Evolutionary conservation across 1,139 yeast genomes (phyloP), one percentile per base, ranked within the genome.

Genomic region (Candida labiduridarum): DNA sequence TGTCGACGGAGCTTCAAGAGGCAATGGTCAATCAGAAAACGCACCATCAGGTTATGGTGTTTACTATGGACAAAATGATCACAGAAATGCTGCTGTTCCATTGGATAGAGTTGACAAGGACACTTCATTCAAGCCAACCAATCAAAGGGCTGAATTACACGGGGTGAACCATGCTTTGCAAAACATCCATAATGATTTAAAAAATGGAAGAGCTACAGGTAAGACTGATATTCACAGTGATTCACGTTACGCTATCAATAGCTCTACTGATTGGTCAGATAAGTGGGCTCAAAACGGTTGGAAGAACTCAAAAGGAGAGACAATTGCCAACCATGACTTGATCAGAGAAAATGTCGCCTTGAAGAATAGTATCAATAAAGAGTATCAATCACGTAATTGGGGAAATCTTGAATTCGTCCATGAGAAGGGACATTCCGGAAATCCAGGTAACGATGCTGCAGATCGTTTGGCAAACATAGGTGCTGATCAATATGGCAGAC

Each of bases 141-240:
- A 90, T 60, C 92, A 88, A 59, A 71, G 91, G 43, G 96, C 96
- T 1, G 97, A 92, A 65, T 74, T 91, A 18, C 64, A 71, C 16
- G 97, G 96, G 0, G 74, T 88, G 22, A 63, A 68, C 6, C 75
- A 74, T 44, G 95, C 95, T 0, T 64, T 87, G 48, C 61, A 64
- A 8, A 59, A 63, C 9, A 74, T 83, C 11, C 56, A 67, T 48
- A 39, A 56, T 1, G 73, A 68, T 18, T 48, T 8, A 25, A 33
- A 16, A 15, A 36, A 11, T 48, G 45, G 39, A 22, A 47, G 41
- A 34, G 47, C n/a, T 12, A 41, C 10, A 43, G 50, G 50, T 3
- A 66, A 66, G 44, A 70, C 69, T 49, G 61, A 52, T 9, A 76
- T 84, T 15, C 54, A 64, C 46, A 78, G 89, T 0, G 94, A 87